phyloP scores from a whole-genome alignment of 176 grass and related monocot genomes.

The Cenchrus americanus region DNA sequence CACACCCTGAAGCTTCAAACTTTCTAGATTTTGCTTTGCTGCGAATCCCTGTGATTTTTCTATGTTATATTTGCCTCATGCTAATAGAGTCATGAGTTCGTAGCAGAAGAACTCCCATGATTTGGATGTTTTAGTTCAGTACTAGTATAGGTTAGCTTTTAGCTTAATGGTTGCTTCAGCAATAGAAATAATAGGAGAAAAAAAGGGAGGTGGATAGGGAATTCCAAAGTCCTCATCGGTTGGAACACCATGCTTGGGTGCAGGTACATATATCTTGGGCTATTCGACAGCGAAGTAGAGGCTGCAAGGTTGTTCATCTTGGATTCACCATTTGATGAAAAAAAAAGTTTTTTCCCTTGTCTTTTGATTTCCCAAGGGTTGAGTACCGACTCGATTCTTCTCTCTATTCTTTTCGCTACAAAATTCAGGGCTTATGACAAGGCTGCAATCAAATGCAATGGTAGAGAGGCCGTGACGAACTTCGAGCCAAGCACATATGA shows the following conservation, averaged over 20 bases:
- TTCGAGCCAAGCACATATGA: conserved; percentile 87
- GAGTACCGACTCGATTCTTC: conserved; percentile 68
- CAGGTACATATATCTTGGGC: conserved; percentile 99
- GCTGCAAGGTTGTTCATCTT: conserved; percentile 93
- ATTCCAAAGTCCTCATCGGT: conserved; percentile 72
- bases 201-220: conserved; percentile 53
- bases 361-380: conserved; percentile 44
- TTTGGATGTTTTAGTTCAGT: conserved; percentile 22
- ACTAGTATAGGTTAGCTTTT: conserved; percentile 27
- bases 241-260: conserved; percentile 78
- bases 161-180: conserved; percentile 28
- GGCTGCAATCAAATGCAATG: conserved; percentile 97
- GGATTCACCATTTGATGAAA: conserved; percentile 57
- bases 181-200: conserved; percentile 1
- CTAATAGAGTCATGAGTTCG: neutral
- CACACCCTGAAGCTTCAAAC: neutral
- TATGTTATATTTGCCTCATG: conserved; percentile 2
- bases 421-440: conserved; percentile 95
- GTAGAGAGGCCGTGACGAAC: conserved; percentile 93
- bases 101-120: conserved; percentile 14
- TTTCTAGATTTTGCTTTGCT: conserved; percentile 1
- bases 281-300: conserved; percentile 99
- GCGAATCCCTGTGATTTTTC: conserved; percentile 19
- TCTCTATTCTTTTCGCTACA: conserved; percentile 39
- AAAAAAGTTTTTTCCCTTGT: conserved; percentile 45